Evolutionary conservation across 192 early-diverging fungal genomes (phyloP), one percentile per base, ranked within the genome.

Genomic region (Paraglomus brasilianum): DNA sequence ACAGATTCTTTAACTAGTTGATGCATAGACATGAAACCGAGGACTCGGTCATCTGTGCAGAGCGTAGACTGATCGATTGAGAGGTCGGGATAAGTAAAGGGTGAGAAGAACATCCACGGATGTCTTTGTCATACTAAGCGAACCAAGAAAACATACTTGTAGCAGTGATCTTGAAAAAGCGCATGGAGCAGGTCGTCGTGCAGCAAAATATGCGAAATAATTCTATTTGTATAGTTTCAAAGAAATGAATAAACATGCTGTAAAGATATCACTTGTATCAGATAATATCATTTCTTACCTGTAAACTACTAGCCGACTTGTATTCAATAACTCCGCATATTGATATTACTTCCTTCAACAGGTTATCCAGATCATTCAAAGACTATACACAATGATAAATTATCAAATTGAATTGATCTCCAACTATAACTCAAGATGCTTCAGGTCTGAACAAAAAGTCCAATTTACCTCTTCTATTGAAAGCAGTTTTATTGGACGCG

Each of bases 151-250:
- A 46, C 81, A 66, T 0, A 78, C 72, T 17, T 86, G 72, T 5
- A 80, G 49, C 24, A 72, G 77, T 11, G 85, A 86, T 58, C 85
- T 71, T 8, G 83, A 77, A 48, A 83, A 83, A 9, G 83, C 85
- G 40, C 80, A 81, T 11, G 85, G 78, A 30, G 78, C 60, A 0
- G 85, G 81, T 64, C 75, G 69, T 15, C 78, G 53, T 8, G 60
- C 69, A 19, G 71, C 83, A 65, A 82, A 80, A 10, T 77, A 69
- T 48, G 65, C 59, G 46, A 84, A 83, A 36, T 78, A 86, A 62
- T 82, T 86, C 85, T 86, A 75, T 24, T n/a, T 22, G 49, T 3
- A 50, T 15, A 3, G 15, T 19, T 50, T 50, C 10, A 48, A 48
- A 30, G 59, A 62, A 40, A 2, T 40, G 24, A 55, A 36, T 59